Conservation (phyloP, 2,329 filamentous ascomycete genomes). For the Xylariaceae sp. region DNA sequence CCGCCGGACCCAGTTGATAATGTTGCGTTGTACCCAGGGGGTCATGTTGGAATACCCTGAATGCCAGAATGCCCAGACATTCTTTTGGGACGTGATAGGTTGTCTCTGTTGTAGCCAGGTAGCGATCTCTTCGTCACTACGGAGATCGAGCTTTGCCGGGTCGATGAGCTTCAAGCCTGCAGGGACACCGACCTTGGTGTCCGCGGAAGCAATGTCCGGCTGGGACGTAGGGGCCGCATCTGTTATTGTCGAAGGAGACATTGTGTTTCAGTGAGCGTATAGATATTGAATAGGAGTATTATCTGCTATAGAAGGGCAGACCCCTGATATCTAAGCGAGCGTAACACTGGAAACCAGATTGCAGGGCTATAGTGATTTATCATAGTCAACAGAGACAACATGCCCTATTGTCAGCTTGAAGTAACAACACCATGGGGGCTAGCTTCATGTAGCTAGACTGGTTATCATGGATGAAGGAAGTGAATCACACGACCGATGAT, state of each 20-base stretch:
- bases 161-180: slow-evolving; percentile 22
- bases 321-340: too few species aligned
- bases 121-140: slow-evolving; percentile 31
- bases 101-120: slow-evolving; percentile 26
- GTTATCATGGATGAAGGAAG: too few species aligned
- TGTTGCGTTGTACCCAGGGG: slow-evolving; percentile 34
- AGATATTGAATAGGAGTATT: not conserved
- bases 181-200: slow-evolving; percentile 14
- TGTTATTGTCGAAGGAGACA: slow-evolving; percentile 17
- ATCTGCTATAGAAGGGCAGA: too few species aligned
- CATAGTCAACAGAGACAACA: too few species aligned
- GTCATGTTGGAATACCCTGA: slow-evolving; percentile 32
- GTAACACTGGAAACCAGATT: too few species aligned
- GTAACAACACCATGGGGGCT: too few species aligned
- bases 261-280: slow-evolving; percentile 1
- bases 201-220: slow-evolving; percentile 7
- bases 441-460: too few species aligned
- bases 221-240: slow-evolving; percentile 11
- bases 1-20: slow-evolving; percentile 37
- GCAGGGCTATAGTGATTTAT: not conserved
- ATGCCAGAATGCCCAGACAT: slow-evolving; percentile 43
- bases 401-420: too few species aligned
- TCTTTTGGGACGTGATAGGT: slow-evolving; percentile 36
- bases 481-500: too few species aligned
- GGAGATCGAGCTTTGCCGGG: slow-evolving; percentile 25